These are phyloP conservation scores for Leishmania braziliensis DNA, from an alignment of 208 protist species.

Conservation along the genomic window DNA sequence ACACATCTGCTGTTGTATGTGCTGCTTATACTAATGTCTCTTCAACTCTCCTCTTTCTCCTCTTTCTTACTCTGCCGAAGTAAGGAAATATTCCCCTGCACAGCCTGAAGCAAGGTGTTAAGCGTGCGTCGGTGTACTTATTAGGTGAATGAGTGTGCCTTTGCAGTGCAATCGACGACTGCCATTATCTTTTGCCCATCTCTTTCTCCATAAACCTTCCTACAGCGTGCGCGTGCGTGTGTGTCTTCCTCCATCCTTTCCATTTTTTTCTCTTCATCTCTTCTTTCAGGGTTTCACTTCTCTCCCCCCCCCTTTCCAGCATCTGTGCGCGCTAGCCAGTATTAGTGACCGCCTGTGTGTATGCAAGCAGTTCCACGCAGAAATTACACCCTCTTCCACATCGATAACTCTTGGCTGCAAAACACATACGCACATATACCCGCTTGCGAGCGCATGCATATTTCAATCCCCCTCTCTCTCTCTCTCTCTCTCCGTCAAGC, in stretches of 20 bases:
- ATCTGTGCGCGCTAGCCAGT: background rate
- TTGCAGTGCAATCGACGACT: background rate
- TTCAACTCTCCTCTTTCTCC: background rate
- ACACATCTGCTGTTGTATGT: background rate
- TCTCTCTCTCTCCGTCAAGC: background rate
- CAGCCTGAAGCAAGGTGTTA: background rate
- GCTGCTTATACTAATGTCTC: background rate
- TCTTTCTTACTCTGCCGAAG: background rate
- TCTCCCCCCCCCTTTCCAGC: background rate
- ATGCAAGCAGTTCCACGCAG: background rate
- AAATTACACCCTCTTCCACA: background rate
- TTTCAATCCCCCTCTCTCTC: no score
- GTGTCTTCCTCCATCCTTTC: background rate
- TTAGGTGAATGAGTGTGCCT: background rate
- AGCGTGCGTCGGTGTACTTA: background rate
- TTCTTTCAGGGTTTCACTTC: background rate
- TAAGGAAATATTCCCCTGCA: no score
- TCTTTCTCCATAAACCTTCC: background rate
- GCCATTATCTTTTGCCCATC: background rate
- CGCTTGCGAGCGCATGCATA: no score
- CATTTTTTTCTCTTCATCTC: background rate
- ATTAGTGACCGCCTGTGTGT: background rate
- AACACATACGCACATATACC: background rate
- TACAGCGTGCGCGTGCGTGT: background rate
- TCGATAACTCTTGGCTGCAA: conserved; percentile 5